phyloP scores from a whole-genome alignment of 352 stramenopile genomes.

The Globisporangium paddicum region DNA sequence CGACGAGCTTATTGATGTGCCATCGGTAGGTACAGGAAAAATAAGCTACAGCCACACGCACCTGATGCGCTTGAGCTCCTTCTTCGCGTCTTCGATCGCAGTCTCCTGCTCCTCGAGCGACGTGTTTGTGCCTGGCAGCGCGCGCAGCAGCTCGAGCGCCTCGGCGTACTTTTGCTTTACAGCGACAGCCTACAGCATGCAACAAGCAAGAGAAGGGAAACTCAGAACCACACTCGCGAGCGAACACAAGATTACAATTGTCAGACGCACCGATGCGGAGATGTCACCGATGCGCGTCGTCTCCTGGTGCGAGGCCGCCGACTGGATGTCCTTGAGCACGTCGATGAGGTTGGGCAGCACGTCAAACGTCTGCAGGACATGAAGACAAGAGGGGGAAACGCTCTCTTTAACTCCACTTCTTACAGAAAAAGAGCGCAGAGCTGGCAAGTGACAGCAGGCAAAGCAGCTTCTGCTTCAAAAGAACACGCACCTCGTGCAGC shows the following conservation, averaged over 20 bases:
- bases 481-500: constrained; percentile 53
- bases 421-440: neutral
- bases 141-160: constrained; percentile 60
- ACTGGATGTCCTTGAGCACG: constrained; percentile 80
- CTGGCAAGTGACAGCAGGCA: neutral
- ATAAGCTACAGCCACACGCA: too few species aligned
- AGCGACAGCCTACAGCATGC: constrained; percentile 39
- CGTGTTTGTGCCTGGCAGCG: constrained; percentile 68
- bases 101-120: constrained; percentile 74
- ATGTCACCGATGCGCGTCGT: constrained; percentile 76
- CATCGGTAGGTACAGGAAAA: too few species aligned
- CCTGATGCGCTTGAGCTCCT: constrained; percentile 74
- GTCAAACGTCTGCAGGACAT: constrained; percentile 59
- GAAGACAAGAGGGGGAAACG: neutral
- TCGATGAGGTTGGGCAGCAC: constrained; percentile 81
- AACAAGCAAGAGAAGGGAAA: neutral
- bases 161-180: constrained; percentile 78
- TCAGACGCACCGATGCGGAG: constrained; percentile 50
- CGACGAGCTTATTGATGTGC: too few species aligned
- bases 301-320: constrained; percentile 67
- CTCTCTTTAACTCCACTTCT: neutral
- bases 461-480: neutral
- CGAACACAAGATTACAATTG: neutral
- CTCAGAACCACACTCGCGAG: neutral
- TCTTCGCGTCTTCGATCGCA: constrained; percentile 63